Evolutionary conservation across 495 filamentous ascomycete genomes (phyloP).

Genomic region (Stereocaulon alpinum): DNA sequence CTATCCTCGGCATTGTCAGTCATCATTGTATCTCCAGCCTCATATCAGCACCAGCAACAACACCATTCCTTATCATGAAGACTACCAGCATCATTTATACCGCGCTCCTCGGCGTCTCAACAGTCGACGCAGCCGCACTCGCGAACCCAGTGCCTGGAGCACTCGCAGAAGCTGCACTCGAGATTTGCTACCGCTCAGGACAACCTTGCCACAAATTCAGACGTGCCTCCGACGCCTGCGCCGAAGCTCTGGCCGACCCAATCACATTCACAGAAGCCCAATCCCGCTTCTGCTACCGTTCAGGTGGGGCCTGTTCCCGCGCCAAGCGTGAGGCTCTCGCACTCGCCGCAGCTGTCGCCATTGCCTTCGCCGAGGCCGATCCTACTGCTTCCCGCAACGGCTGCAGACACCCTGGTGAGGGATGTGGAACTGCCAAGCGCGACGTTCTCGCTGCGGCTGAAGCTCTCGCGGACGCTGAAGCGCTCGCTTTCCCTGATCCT

Average conservation of each 20-base stretch:
- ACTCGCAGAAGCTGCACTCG: not conserved
- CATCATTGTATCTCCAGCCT: not conserved
- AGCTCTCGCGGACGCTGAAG: not conserved
- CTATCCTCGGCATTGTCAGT: slow-evolving; percentile 9
- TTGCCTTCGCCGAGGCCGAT: slow-evolving; percentile 21
- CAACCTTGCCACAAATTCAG: slow-evolving; percentile 39
- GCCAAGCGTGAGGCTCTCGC: slow-evolving; percentile 32
- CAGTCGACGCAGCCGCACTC: slow-evolving; percentile 28
- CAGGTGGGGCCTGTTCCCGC: slow-evolving; percentile 17
- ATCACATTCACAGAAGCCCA: slow-evolving; percentile 27
- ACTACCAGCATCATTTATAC: slow-evolving; percentile 30
- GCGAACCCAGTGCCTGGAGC: not conserved
- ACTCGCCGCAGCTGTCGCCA: slow-evolving; percentile 24
- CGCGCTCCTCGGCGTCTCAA: slow-evolving; percentile 32
- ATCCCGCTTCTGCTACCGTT: slow-evolving; percentile 16
- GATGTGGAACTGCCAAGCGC: slow-evolving; percentile 38
- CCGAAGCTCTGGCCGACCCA: slow-evolving; percentile 26
- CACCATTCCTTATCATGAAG: slow-evolving; percentile 36
- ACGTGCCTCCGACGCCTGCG: slow-evolving; percentile 34
- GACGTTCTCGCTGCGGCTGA: slow-evolving; percentile 29
- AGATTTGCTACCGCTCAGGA: slow-evolving; percentile 29
- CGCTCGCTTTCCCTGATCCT: not conserved
- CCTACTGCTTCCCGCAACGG: not conserved
- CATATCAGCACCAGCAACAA: not conserved
- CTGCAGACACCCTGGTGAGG: slow-evolving; percentile 35